phyloP scores from a whole-genome alignment of 1,284 basidiomycete species.

The Pseudozyma sp. region DNA sequence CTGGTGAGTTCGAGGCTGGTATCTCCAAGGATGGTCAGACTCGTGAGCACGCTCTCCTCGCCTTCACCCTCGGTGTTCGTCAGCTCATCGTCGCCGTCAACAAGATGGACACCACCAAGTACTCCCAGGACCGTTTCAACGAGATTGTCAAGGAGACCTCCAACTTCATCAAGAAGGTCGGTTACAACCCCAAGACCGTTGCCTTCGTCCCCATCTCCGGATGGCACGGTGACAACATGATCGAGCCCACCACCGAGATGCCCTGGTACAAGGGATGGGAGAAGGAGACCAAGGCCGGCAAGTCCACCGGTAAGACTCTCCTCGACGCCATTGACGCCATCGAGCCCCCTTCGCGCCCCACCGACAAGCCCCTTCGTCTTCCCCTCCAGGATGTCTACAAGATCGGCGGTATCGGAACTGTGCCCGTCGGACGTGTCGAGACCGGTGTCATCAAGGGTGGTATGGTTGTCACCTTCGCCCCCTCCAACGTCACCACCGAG shows the following conservation, averaged over 20 bases:
- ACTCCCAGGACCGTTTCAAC: conserved; percentile 99
- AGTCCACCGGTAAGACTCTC: conserved; percentile 96
- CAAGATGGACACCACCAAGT: conserved; percentile 99
- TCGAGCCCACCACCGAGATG: conserved; percentile 87
- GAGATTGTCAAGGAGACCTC: conserved; percentile 99
- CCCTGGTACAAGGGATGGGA: conserved; percentile 93
- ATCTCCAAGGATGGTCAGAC: conserved; percentile 99
- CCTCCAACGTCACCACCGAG: conserved; percentile 98
- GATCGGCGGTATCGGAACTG: conserved; percentile 99
- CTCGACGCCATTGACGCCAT: conserved; percentile 99
- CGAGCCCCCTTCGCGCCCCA: conserved; percentile 94
- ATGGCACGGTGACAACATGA: conserved; percentile 99
- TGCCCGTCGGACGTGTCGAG: conserved; percentile 99
- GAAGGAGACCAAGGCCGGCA: conserved; percentile 85
- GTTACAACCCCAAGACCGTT: conserved; percentile 99
- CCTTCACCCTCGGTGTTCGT: conserved; percentile 99
- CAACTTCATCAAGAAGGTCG: conserved; percentile 99
- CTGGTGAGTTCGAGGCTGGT: conserved; percentile 99
- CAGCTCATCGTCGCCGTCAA: conserved; percentile 99
- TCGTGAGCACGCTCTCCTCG: conserved; percentile 99
- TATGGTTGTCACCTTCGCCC: conserved; percentile 95
- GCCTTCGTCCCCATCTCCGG: conserved; percentile 99
- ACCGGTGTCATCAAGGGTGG: conserved; percentile 99
- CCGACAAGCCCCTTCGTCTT: conserved; percentile 99
- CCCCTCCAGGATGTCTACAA: conserved; percentile 99